Conservation (phyloP, 345 rosid genomes). For the Populus nigra region DNA sequence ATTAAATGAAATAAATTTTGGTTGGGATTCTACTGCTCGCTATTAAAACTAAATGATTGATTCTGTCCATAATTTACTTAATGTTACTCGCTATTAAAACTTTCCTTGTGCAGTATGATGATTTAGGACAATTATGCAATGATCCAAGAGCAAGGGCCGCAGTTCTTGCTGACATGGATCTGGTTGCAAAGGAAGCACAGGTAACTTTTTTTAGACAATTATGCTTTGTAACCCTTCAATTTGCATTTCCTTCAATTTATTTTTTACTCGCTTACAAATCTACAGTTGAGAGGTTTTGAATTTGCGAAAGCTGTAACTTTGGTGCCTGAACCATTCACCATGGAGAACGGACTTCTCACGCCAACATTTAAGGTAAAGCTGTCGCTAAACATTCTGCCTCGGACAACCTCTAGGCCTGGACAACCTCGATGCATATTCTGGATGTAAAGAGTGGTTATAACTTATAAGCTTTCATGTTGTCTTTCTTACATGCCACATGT, state of each 20-base stretch:
- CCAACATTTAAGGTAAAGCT: slow-evolving; percentile 75
- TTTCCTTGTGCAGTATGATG: slow-evolving; percentile 47
- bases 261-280: neutral
- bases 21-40: no score
- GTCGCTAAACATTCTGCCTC: neutral
- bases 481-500: neutral
- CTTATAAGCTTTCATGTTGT: no score
- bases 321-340: slow-evolving; percentile 71
- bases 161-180: slow-evolving; percentile 79
- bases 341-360: slow-evolving; percentile 79
- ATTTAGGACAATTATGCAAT: slow-evolving; percentile 60
- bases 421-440: no score
- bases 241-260: neutral
- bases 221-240: neutral
- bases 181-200: slow-evolving; percentile 62
- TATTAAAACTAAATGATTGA: no score
- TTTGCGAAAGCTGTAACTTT: slow-evolving; percentile 75
- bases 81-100: neutral
- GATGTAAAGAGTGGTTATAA: no score
- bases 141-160: slow-evolving; percentile 57
- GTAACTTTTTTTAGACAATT: slow-evolving; percentile 27
- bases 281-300: slow-evolving; percentile 25
- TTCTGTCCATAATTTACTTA: no score
- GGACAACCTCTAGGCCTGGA: neutral
- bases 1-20: no score